Evolutionary conservation across 306 rosid species (phyloP).

Genomic region (Sesbania bispinosa): DNA sequence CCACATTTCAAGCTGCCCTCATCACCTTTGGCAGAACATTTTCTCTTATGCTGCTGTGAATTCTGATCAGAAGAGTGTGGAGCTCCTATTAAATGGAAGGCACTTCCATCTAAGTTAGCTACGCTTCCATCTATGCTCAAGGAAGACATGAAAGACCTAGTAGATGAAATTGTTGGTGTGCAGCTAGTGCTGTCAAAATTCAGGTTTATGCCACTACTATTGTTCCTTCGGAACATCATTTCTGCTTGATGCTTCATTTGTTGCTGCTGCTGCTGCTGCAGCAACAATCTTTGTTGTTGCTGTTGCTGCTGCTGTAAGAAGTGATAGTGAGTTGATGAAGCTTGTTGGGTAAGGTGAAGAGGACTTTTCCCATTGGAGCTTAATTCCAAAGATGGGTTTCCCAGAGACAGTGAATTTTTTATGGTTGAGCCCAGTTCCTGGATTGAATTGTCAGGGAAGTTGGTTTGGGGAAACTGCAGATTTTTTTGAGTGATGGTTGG

Average conservation of each 20-base stretch:
- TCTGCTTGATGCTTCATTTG: constrained; percentile 73
- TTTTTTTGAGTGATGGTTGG: constrained; percentile 41
- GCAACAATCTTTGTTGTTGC: constrained; percentile 62
- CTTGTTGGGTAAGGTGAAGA: constrained; percentile 52
- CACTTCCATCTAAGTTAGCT: constrained; percentile 73
- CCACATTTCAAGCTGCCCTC: constrained; percentile 88
- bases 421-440: constrained; percentile 48
- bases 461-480: constrained; percentile 44
- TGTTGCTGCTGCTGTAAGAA: constrained; percentile 75
- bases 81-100: constrained; percentile 83
- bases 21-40: constrained; percentile 79
- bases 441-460: constrained; percentile 49
- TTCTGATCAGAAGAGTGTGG: constrained; percentile 78
- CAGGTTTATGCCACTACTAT: constrained; percentile 72
- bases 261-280: constrained; percentile 63
- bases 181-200: constrained; percentile 87
- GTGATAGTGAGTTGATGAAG: constrained; percentile 50
- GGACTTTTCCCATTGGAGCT: constrained; percentile 66
- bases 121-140: constrained; percentile 95
- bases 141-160: constrained; percentile 89
- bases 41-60: constrained; percentile 82
- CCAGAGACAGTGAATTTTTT: constrained; percentile 48
- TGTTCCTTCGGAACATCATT: constrained; percentile 71
- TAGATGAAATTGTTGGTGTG: constrained; percentile 93
- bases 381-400: constrained; percentile 67